Base-by-base conservation (phyloP, 768 basidiomycete species). In the Rhodotorula sphaerocarpa region DNA sequence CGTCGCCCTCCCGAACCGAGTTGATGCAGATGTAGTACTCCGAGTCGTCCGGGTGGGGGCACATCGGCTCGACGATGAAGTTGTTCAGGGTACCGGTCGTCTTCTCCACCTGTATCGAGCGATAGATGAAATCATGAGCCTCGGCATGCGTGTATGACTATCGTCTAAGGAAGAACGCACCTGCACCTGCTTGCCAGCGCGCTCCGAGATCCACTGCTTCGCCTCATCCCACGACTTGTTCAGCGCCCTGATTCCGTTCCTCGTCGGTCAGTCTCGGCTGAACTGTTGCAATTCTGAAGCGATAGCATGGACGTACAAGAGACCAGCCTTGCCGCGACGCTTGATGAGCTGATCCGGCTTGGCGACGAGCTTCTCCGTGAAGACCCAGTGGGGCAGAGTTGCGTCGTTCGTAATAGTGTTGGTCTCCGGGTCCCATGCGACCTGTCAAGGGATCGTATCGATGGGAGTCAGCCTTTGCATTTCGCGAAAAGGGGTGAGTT, bases 281-380 rank as follows among this genome's bases (percentile, higher is more conserved):
- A 7, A 28, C 30, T 3, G n/a, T n/a, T n/a, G n/a, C n/a, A n/a
- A n/a, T n/a, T n/a, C n/a, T n/a, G n/a, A n/a, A n/a, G n/a, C n/a
- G n/a, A n/a, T n/a, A n/a, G n/a, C 31, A 23, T 21, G 18, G 30
- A 56, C 67, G 53, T 33, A 69, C 67, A 99, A 83, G 20, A 99
- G 82, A 69, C 95, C 95, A 27, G 90, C 90, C 82, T 99, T 99
- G 73, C 95, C 95, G 66, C 95, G 88, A 69, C 95, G 87, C 81
- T 97, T 99, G 84, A 97, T 97, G 77, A 97, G 86, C 79, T 95
- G 91, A 79, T 93, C 91, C 27, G 91, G 91, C 79, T 95, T 95
- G 23, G 85, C 91, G 73, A 95, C 91, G 75, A 93, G 88, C 80
- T 89, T 88, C 70, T 75, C 70, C 69, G 78, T 83, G 78, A 83